Conservation (phyloP, 2,329 filamentous ascomycete genomes). For the Chrysosporium queenslandicum region DNA sequence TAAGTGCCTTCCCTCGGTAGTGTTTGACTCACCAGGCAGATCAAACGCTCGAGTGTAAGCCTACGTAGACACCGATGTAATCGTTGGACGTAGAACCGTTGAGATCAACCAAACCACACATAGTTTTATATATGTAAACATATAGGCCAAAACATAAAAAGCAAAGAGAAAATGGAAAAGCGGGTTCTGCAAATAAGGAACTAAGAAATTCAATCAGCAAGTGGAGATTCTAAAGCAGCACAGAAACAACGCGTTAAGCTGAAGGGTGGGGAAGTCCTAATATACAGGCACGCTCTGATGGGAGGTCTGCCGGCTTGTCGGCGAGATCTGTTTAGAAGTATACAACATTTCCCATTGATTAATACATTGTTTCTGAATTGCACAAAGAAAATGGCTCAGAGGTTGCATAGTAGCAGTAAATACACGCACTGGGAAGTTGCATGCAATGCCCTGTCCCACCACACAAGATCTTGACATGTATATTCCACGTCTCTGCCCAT, state of each 20-base stretch:
- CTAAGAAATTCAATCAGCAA: not conserved
- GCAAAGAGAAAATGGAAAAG: not conserved
- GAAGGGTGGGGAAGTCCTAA: not conserved
- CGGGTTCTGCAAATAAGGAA: not conserved
- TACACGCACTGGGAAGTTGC: slow-evolving; percentile 7
- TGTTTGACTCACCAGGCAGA: too few relatives aligned
- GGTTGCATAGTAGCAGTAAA: slow-evolving; percentile 8
- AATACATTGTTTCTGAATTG: slow-evolving; percentile 10
- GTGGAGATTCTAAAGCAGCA: not conserved
- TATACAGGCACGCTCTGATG: not conserved
- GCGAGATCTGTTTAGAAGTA: not conserved
- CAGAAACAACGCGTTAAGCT: not conserved
- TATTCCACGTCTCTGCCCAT: not conserved
- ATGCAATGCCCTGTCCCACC: slow-evolving; percentile 5
- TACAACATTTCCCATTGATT: slow-evolving; percentile 7
- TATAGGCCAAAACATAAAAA: not conserved
- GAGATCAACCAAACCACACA: not conserved
- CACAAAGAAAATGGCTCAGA: slow-evolving; percentile 5
- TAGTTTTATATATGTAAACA: not conserved
- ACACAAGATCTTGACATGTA: slow-evolving; percentile 1
- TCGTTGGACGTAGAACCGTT: too few relatives aligned
- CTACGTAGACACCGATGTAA: too few relatives aligned
- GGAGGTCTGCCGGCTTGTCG: not conserved
- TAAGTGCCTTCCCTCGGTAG: too few relatives aligned
- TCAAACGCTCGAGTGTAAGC: too few relatives aligned